phyloP scores from a whole-genome alignment of 495 filamentous ascomycete species.

The Apiosordaria backusii region DNA sequence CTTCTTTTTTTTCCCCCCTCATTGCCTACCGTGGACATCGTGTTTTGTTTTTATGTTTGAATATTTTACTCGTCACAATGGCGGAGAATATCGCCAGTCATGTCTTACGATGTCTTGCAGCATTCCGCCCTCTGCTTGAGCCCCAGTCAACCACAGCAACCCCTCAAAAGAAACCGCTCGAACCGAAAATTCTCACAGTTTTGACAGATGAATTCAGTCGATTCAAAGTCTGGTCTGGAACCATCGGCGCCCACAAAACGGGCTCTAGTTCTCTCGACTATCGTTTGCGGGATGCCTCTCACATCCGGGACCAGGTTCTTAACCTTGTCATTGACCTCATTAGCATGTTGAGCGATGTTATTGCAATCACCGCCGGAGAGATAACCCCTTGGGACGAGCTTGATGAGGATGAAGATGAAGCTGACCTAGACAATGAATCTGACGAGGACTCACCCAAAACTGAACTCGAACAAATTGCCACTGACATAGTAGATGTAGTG shows the following conservation, averaged over 20 bases:
- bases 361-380: background rate
- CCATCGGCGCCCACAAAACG: conserved; percentile 44
- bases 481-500: conserved; percentile 17
- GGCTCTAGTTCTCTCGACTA: conserved; percentile 45
- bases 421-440: background rate
- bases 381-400: conserved; percentile 17
- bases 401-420: background rate
- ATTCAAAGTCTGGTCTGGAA: conserved; percentile 45
- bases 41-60: background rate
- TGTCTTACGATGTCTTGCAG: background rate
- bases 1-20: background rate
- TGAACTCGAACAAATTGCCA: conserved; percentile 16
- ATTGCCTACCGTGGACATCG: too few relatives aligned
- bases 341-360: conserved; percentile 16
- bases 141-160: background rate
- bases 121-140: background rate
- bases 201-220: conserved; percentile 35
- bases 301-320: conserved; percentile 37
- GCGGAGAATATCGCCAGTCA: background rate
- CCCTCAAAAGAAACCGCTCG: background rate
- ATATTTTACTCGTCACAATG: too few relatives aligned
- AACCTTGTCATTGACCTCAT: conserved; percentile 32
- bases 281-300: conserved; percentile 44
- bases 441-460: conserved; percentile 11
- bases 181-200: background rate